Evolutionary conservation across 2,329 filamentous ascomycete genomes (phyloP), one percentile per base, ranked within the genome.

Genomic region (Falciphora oryzae): DNA sequence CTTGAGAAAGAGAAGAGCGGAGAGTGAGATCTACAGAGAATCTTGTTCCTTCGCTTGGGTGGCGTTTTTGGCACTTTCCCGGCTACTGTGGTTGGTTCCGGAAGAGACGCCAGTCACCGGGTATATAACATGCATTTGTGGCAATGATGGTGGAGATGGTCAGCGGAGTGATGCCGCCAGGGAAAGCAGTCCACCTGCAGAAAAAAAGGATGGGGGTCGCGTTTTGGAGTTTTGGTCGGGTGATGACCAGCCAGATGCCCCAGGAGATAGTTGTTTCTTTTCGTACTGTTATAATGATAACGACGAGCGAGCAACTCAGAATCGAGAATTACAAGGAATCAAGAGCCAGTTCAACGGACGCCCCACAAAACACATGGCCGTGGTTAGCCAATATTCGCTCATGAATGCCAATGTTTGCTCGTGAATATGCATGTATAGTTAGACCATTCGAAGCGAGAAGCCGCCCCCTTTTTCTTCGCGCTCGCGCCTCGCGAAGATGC

Each of bases 401-500:
- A 16, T 44, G 14, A 18, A 16, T 18, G 38, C 32, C 18, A 11
- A 16, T 18, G 14, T 16, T 18, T 16, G 38, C 38, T 4, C 38
- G 38, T 44, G 14, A 18, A 44, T 44, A 18, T 44, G 38, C 16
- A 6, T 44, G 38, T 16, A 4, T 10, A n/a, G 22, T 50, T 59
- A 63, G 28, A 63, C 35, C 78, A 93, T 84, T 57, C 89, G 84
- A 67, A 93, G 75, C 16, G 81, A 83, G 76, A 86, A 90, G 11
- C 88, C 86, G 44, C 85, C 89, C 4, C 88, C 88, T 63, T 80
- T 80, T 73, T 88, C 86, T 72, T 89, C 88, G 68, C 80, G 83
- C 63, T 88, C 83, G 44, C 87, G 81, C 2, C 86, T 85, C 14
- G 86, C 84, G 74, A 93, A 92, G 56, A 93, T 88, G 68, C 88